Percentiles rank a stretch among this genome's conserved stretches.
Conservation (phyloP, 1,284 basidiomycete genomes). For the Sutorius eximius region DNA sequence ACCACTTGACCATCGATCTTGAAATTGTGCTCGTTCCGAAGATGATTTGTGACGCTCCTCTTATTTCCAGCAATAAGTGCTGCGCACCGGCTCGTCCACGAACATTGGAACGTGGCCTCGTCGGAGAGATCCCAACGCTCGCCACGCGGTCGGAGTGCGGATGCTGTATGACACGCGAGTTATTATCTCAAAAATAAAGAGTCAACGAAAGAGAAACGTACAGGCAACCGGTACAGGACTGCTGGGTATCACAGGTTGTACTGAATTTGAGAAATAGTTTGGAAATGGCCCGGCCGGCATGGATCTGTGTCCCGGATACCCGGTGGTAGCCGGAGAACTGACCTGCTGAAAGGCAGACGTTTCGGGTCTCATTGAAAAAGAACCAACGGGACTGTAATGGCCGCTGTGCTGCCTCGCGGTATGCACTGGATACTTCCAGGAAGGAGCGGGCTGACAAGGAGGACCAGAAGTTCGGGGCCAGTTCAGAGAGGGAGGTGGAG, state of each 20-base stretch:
- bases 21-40: constrained; percentile 26
- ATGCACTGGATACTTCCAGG: constrained; percentile 8
- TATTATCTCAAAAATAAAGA: background rate
- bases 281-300: background rate
- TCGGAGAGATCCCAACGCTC: constrained; percentile 9
- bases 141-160: constrained; percentile 4
- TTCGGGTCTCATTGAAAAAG: background rate
- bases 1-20: constrained; percentile 17
- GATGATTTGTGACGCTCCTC: constrained; percentile 22
- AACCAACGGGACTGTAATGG: background rate
- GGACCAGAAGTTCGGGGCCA: background rate
- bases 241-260: background rate
- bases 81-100: constrained; percentile 22
- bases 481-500: background rate
- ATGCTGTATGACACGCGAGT: constrained; percentile 17
- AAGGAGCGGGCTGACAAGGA: constrained; percentile 1
- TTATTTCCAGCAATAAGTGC: constrained; percentile 22
- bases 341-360: background rate
- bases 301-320: background rate
- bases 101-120: constrained; percentile 17
- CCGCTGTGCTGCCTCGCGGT: background rate
- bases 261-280: background rate
- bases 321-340: background rate
- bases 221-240: constrained; percentile 11
- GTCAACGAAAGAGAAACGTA: constrained; percentile 11